Evolutionary conservation across 2,329 filamentous ascomycete genomes (phyloP).

Genomic region (Alternaria metachromatica): DNA sequence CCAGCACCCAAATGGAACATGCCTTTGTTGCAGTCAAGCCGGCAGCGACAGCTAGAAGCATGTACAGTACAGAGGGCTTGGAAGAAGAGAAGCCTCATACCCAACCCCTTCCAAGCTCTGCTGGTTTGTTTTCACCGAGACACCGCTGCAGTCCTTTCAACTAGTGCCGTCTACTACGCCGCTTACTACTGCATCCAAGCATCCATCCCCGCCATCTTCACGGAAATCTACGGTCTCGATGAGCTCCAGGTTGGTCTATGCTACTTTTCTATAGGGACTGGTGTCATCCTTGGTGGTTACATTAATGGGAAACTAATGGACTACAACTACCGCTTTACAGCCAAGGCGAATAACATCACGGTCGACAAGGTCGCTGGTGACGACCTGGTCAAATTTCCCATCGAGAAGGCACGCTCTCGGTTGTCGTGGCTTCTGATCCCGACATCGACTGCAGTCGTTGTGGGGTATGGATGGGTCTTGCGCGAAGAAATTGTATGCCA

Average conservation of each 20-base stretch:
- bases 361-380: neutral
- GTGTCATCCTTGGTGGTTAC: neutral
- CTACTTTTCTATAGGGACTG: neutral
- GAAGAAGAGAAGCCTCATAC: neutral
- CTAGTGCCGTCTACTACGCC: neutral
- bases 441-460: neutral
- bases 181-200: conserved; percentile 1
- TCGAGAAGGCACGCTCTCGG: neutral
- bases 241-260: neutral
- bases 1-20: neutral
- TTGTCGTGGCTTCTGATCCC: neutral
- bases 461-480: neutral
- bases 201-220: neutral
- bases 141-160: neutral
- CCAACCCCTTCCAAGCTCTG: neutral
- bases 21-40: neutral
- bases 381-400: neutral
- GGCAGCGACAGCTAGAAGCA: neutral
- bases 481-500: neutral
- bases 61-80: neutral
- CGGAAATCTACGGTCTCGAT: neutral
- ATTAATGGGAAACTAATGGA: neutral
- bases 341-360: neutral
- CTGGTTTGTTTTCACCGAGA: neutral
- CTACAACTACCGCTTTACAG: neutral